Conservation (phyloP, 2,329 filamentous ascomycete genomes). For the Penicillium sp. region DNA sequence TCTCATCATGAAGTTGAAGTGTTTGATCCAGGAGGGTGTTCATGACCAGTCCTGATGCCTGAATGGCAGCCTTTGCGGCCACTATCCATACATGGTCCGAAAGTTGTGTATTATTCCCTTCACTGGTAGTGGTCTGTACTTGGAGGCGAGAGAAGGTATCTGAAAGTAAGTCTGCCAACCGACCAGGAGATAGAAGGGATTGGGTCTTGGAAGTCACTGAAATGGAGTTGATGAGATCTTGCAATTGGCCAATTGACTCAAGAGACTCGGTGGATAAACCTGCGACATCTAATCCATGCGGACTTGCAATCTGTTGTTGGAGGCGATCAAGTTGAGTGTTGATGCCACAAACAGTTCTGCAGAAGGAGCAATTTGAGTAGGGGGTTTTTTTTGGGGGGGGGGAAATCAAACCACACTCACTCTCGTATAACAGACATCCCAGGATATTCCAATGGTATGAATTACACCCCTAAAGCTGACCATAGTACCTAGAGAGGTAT, state of each 20-base stretch:
- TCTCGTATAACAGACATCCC: constrained; percentile 26
- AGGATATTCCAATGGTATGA: background rate
- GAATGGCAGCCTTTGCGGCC: constrained; percentile 86
- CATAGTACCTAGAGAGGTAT: background rate
- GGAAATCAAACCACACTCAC: constrained; percentile 6
- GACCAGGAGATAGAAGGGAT: constrained; percentile 58
- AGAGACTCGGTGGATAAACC: constrained; percentile 12
- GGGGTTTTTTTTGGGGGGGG: background rate
- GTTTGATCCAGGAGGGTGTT: constrained; percentile 78
- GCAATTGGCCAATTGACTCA: constrained; percentile 51
- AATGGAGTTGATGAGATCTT: constrained; percentile 66
- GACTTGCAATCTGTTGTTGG: constrained; percentile 43
- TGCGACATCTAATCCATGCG: constrained; percentile 22
- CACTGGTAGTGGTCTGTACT: constrained; percentile 19
- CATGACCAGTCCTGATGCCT: constrained; percentile 79
- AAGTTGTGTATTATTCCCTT: constrained; percentile 54
- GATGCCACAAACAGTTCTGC: constrained; percentile 56
- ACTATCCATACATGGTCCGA: constrained; percentile 86
- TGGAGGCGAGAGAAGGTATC: constrained; percentile 44
- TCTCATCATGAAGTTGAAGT: constrained; percentile 76
- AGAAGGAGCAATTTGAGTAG: background rate
- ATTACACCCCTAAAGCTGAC: background rate
- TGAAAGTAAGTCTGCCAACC: constrained; percentile 61
- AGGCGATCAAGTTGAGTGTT: constrained; percentile 59
- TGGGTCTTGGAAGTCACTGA: constrained; percentile 67